Percentiles rank a stretch among this genome's conserved stretches.
Evolutionary conservation across 345 rosid genomes (phyloP).

Genomic region (Viola odorata): DNA sequence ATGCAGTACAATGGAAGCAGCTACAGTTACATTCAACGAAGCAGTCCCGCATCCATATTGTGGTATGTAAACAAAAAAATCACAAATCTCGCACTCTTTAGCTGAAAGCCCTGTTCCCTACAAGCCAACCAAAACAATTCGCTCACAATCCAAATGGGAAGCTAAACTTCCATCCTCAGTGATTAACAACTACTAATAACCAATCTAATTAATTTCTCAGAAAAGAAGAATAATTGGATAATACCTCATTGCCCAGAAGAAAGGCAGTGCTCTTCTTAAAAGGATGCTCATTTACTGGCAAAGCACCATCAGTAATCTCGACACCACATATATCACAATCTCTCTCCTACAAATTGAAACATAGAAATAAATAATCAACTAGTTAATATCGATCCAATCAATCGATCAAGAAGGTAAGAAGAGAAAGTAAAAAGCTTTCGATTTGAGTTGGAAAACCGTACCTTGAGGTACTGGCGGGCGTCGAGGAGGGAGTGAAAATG

Average conservation of each 20-base stretch:
- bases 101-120: slow-evolving; percentile 91
- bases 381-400: slow-evolving; percentile 3
- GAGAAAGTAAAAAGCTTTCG: not conserved
- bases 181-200: too few species aligned
- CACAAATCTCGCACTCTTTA: slow-evolving; percentile 87
- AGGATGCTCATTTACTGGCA: slow-evolving; percentile 67
- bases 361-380: not conserved
- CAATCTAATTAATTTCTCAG: too few species aligned
- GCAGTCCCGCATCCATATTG: slow-evolving; percentile 95
- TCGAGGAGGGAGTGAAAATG: slow-evolving; percentile 79
- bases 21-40: slow-evolving; percentile 87
- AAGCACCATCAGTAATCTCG: slow-evolving; percentile 77
- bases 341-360: slow-evolving; percentile 36
- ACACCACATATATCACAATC: slow-evolving; percentile 96
- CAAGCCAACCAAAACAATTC: slow-evolving; percentile 1
- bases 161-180: too few species aligned
- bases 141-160: not conserved
- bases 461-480: slow-evolving; percentile 74
- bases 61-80: slow-evolving; percentile 85
- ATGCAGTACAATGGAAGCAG: slow-evolving; percentile 92
- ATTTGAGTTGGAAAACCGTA: slow-evolving; percentile 8
- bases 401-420: not conserved
- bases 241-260: slow-evolving; percentile 93
- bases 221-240: not conserved
- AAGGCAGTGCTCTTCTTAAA: slow-evolving; percentile 80